A percentile compares a stretch with the other conserved stretches of the same genome.
phyloP scores from a whole-genome alignment of 2,329 filamentous ascomycete species.

The Colletotrichum chlorophyti region DNA sequence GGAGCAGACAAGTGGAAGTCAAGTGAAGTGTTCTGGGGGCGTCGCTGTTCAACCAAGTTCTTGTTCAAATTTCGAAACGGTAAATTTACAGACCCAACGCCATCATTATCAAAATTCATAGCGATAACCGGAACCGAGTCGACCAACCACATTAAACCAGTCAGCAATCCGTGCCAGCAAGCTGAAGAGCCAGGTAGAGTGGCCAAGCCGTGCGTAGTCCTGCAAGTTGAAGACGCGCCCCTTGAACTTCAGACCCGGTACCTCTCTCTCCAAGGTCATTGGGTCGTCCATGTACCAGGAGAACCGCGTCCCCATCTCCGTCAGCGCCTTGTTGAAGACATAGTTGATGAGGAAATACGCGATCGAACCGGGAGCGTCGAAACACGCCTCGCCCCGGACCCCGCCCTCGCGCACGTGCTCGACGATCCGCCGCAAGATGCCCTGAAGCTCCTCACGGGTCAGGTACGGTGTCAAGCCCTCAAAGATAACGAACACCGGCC shows the following conservation, averaged over 20 bases:
- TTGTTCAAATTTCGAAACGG: too few species aligned
- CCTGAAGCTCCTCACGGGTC: constrained; percentile 31
- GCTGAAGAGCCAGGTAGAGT: not conserved
- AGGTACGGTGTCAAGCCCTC: constrained; percentile 42
- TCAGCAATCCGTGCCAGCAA: not conserved
- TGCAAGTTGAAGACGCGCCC: not conserved
- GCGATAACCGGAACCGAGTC: not conserved
- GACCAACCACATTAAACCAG: not conserved
- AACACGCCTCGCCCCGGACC: constrained; percentile 23
- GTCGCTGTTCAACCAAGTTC: too few species aligned
- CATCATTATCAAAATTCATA: not conserved
- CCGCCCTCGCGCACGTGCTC: constrained; percentile 35
- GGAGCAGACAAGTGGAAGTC: too few species aligned
- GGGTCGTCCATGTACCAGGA: not conserved
- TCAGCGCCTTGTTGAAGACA: not conserved
- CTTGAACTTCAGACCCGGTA: not conserved
- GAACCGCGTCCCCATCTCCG: not conserved
- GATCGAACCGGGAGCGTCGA: constrained; percentile 6
- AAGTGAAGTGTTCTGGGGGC: too few species aligned
- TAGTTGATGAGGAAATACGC: constrained; percentile 6
- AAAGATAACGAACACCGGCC: constrained; percentile 39
- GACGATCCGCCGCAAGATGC: constrained; percentile 33
- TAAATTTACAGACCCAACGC: too few species aligned
- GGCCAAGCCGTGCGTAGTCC: not conserved
- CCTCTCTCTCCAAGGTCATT: not conserved